Percentiles rank a stretch among this genome's conserved stretches.
Conservation (phyloP, 768 basidiomycete species). For the Podaxis sp. region DNA sequence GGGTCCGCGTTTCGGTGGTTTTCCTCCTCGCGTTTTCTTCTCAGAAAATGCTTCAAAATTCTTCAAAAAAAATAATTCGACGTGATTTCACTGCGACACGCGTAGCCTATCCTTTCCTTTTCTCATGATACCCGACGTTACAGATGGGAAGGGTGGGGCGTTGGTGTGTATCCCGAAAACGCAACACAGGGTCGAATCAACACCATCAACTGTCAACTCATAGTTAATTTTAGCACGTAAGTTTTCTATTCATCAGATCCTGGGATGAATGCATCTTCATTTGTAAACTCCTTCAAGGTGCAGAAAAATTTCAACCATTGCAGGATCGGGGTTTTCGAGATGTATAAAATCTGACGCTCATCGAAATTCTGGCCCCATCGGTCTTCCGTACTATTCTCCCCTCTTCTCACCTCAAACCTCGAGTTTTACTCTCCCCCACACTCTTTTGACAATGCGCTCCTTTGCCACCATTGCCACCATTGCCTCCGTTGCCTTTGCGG, state of each 20-base stretch:
- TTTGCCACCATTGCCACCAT: conserved; percentile 15
- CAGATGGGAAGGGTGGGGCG: background rate
- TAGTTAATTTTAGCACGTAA: conserved; percentile 1
- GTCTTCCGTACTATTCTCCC: background rate
- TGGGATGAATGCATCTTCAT: background rate
- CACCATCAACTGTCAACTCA: background rate
- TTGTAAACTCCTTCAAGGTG: background rate
- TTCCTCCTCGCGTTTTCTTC: background rate
- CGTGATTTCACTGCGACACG: background rate
- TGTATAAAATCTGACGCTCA: background rate
- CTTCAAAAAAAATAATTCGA: background rate
- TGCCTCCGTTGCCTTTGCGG: conserved; percentile 10
- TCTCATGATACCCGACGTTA: background rate
- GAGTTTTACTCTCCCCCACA: conserved; percentile 13
- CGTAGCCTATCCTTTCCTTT: background rate
- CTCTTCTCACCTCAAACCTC: conserved; percentile 8
- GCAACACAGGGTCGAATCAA: background rate
- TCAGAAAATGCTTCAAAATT: background rate
- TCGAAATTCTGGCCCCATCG: background rate
- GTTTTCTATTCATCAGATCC: conserved; percentile 1
- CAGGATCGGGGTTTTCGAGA: background rate
- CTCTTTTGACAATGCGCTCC: conserved; percentile 9
- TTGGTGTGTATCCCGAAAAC: background rate
- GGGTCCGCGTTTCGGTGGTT: background rate
- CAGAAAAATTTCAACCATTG: background rate